Conservation (phyloP, 345 rosid genomes). For the Clausena lansium region DNA sequence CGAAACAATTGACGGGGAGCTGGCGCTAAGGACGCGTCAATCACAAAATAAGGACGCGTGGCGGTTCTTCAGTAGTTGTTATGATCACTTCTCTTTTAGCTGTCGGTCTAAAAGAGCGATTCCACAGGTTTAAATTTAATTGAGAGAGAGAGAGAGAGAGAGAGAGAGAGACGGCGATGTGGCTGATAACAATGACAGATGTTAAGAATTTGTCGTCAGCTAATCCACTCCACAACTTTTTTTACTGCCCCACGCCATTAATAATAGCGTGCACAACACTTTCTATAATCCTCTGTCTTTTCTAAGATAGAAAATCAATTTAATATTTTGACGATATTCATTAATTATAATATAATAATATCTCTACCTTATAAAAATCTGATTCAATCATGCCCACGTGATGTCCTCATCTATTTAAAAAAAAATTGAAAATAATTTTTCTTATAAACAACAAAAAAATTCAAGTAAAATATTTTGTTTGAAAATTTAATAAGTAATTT, state of each 20-base stretch:
- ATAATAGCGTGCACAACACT: background rate
- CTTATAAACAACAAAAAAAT: too few species aligned
- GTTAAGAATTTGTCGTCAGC: slow-evolving; percentile 1
- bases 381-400: too few species aligned
- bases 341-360: too few species aligned
- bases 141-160: background rate
- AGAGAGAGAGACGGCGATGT: slow-evolving; percentile 12
- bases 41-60: slow-evolving; percentile 20
- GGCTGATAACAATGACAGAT: slow-evolving; percentile 15
- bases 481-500: too few species aligned
- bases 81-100: background rate
- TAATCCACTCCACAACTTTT: background rate
- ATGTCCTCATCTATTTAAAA: too few species aligned
- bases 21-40: slow-evolving; percentile 21
- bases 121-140: background rate
- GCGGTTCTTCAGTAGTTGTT: background rate
- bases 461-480: too few species aligned
- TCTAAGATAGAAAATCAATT: too few species aligned
- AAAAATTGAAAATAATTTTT: too few species aligned
- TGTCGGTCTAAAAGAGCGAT: slow-evolving; percentile 13
- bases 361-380: too few species aligned
- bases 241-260: background rate
- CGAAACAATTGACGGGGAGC: slow-evolving; percentile 11
- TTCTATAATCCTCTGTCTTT: background rate
- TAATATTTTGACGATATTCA: too few species aligned